Evolutionary conservation across 2,329 filamentous ascomycete genomes (phyloP).

Genomic region (Metarhizium humberi): DNA sequence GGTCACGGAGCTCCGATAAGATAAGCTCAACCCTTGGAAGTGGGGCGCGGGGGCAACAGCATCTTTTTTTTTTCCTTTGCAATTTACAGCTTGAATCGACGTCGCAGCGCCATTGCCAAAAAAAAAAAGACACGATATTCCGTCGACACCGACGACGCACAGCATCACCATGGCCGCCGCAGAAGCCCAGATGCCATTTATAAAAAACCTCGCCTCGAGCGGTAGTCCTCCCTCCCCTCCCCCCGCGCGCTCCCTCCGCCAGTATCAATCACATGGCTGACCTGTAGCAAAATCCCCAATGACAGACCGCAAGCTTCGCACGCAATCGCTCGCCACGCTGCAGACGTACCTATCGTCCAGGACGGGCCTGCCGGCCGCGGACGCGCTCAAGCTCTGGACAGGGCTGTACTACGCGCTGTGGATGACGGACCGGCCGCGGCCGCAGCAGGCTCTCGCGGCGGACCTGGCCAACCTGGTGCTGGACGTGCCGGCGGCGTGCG

Average conservation of each 20-base stretch:
- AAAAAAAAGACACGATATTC: not conserved
- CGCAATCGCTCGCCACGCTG: slow-evolving; percentile 67
- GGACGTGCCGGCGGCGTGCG: slow-evolving; percentile 40
- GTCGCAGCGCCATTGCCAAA: not conserved
- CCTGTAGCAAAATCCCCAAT: not conserved
- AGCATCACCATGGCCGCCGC: slow-evolving; percentile 1
- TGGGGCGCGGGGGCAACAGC: not conserved
- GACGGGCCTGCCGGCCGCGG: slow-evolving; percentile 51
- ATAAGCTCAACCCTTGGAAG: not conserved
- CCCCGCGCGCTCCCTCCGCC: not conserved
- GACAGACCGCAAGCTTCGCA: slow-evolving; percentile 68
- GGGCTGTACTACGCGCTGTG: slow-evolving; percentile 89
- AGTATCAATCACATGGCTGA: too few relatives aligned
- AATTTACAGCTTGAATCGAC: too few relatives aligned
- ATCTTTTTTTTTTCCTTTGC: too few relatives aligned
- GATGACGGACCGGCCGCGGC: slow-evolving; percentile 85
- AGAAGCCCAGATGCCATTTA: slow-evolving; percentile 55
- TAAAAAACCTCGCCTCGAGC: slow-evolving; percentile 76
- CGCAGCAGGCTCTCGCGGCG: slow-evolving; percentile 73
- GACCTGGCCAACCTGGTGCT: slow-evolving; percentile 63
- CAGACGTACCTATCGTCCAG: slow-evolving; percentile 65
- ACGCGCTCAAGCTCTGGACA: slow-evolving; percentile 86
- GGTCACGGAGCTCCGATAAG: not conserved
- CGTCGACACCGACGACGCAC: not conserved
- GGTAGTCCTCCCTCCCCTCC: slow-evolving; percentile 39